Evolutionary conservation across 352 stramenopile genomes (phyloP), one percentile per base, ranked within the genome.

Genomic region (Phytophthora pinifolia): DNA sequence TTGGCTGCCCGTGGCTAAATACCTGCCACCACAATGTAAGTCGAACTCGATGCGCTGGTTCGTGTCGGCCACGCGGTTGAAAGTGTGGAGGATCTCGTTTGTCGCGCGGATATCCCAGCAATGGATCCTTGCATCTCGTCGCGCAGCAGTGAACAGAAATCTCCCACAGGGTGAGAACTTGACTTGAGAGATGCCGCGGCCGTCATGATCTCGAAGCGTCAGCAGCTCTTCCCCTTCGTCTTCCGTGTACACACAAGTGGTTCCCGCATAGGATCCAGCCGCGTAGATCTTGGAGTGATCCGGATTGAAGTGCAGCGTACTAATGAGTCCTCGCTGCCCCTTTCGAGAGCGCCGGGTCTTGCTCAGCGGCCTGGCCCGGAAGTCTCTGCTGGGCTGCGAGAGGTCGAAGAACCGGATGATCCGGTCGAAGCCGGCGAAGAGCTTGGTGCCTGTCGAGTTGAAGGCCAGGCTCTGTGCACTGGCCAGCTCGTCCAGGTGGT

Each of bases 401-500:
- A 89, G 71, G 51, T 96, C 79, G 44, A 93, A 94, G 61, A 83
- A 74, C n/a, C 81, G 81, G 37, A 96, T 77, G 56, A 84, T 87
- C 39, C 84, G 81, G 46, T 96, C 81, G 46, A 89, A 92, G n/a
- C 89, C 89, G 9, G 72, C 76, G 34, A 92, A 96, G 37, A 97
- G 75, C 47, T 89, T 90, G 39, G 76, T 76, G 35, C 84, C 89
- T 2, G 59, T 80, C 6, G 79, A 54, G 56, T 90, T 93, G 62
- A 96, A 97, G 2, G 76, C 68, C 17, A 97, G 54, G 38, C 82
- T 88, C 14, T 88, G 77, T 17, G 86, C 85, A 12, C 84, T 67
- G 9, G 79, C 71, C 30, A 96, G 72, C 59, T 97, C 89, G 59
- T 96, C 89, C 54, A 96, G 48, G 53, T 95, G 83, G 61, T 97